Base-by-base conservation (phyloP, 1,284 basidiomycete genomes). In the Fomitopsis schrenkii region DNA sequence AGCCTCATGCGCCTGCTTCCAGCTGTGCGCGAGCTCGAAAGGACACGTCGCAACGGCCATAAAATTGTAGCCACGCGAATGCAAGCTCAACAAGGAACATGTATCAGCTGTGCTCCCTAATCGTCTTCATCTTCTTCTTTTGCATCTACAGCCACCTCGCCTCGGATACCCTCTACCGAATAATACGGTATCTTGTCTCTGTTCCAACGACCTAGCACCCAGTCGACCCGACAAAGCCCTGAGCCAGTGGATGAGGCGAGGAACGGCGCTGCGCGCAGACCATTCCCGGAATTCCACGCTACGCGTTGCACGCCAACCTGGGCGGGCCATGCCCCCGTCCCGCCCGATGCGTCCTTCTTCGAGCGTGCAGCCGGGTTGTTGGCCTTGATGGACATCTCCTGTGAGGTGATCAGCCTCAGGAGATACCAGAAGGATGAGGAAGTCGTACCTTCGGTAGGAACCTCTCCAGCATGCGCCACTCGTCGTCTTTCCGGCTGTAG, bases 191-290 rank as follows among this genome's bases (percentile, higher is more conserved):
- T 72, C 65, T 77, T 80, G 48, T 83, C 85, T 50, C 79, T 82
- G 57, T 83, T 76, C 82, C 85, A 93, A 63, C 84, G 75, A 14
- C 93, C 93, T 68, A 80, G 74, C 19, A 95, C 67, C 68, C 85
- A 84, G 69, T 97, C 95, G 5, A 98, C 80, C 53, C 95, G 78
- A 67, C 91, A 94, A 17, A 97, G 74, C 1, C 95, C 95, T n/a
- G 86, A 86, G 2, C 85, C 92, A 4, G 88, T 93, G 0, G 86
- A 90, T 26, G 87, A 89, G 4, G 91, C 94, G 26, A 96, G 75
- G 67, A 94, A 71, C 0, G 84, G 83, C 1, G 88, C 86, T 1
- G 81, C 77, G 1, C 75, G 83, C 0, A 95, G 75, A 0, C 92
- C 93, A 52, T 85, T 85, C 1, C 81, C 85, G 42, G 79, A 82